Evolutionary conservation across 805 yeast species (phyloP).

Genomic region (Wickerhamiella alocasiicola): DNA sequence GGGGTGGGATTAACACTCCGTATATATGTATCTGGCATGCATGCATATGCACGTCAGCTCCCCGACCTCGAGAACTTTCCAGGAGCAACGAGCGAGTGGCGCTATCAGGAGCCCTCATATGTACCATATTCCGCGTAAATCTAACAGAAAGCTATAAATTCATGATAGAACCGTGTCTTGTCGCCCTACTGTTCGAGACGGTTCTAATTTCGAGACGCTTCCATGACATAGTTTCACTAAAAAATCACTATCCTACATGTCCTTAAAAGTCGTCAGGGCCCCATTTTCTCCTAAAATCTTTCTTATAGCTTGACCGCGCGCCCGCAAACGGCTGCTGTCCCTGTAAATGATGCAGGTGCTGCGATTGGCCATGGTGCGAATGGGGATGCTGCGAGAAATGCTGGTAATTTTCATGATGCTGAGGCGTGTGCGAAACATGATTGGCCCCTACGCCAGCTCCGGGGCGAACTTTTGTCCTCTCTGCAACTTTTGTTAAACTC

Average conservation of each 20-base stretch:
- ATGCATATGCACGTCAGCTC: neutral
- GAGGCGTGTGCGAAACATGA: neutral
- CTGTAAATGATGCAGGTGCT: too few relatives aligned
- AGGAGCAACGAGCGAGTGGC: neutral
- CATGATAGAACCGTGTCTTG: neutral
- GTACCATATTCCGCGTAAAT: neutral
- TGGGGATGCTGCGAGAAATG: neutral
- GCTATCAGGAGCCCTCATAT: neutral
- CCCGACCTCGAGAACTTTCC: conserved; percentile 5
- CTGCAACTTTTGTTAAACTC: conserved; percentile 14
- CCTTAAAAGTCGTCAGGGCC: neutral
- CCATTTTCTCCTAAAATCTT: neutral
- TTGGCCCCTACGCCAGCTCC: neutral
- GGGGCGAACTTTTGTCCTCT: conserved; percentile 3
- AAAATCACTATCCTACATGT: neutral
- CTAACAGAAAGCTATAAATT: neutral
- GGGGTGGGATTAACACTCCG: neutral
- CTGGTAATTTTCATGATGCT: neutral
- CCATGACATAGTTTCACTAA: neutral
- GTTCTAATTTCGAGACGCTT: neutral
- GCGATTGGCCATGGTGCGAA: neutral
- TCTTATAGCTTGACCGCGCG: too few relatives aligned
- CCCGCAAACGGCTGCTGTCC: too few relatives aligned
- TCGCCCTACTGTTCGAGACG: neutral
- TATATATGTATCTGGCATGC: neutral